Conservation (phyloP, 2,329 filamentous ascomycete genomes). For the Sporothrix schenckii region DNA sequence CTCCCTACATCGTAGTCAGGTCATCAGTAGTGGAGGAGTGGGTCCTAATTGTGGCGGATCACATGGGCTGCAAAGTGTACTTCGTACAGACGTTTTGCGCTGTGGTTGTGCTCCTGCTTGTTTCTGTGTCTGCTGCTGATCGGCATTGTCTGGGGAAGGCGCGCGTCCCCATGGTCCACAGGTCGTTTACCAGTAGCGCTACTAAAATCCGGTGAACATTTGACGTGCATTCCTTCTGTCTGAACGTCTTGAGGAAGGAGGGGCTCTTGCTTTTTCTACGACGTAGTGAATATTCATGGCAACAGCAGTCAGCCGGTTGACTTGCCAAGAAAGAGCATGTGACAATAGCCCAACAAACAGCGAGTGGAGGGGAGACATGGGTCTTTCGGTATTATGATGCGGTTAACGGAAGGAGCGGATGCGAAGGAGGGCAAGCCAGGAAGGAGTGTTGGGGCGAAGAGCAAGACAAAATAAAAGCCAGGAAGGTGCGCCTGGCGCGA, state of each 20-base stretch:
- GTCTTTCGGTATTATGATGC: neutral
- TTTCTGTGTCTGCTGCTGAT: constrained; percentile 2
- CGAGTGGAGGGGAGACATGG: neutral
- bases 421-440: neutral
- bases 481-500: constrained; percentile 2
- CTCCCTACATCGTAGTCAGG: too few relatives aligned
- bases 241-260: neutral
- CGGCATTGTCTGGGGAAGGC: constrained; percentile 11
- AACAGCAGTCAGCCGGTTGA: neutral
- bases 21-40: neutral
- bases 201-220: neutral
- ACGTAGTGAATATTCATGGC: neutral
- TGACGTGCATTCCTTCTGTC: neutral
- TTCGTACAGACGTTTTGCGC: constrained; percentile 1
- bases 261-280: neutral
- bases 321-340: constrained; percentile 19
- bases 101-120: neutral
- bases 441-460: constrained; percentile 1
- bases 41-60: neutral
- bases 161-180: neutral
- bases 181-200: neutral
- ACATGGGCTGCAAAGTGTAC: constrained; percentile 15
- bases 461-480: neutral
- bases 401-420: neutral
- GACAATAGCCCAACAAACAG: neutral